phyloP scores from a whole-genome alignment of 2,329 filamentous ascomycete genomes.

The Fusarium palustre region DNA sequence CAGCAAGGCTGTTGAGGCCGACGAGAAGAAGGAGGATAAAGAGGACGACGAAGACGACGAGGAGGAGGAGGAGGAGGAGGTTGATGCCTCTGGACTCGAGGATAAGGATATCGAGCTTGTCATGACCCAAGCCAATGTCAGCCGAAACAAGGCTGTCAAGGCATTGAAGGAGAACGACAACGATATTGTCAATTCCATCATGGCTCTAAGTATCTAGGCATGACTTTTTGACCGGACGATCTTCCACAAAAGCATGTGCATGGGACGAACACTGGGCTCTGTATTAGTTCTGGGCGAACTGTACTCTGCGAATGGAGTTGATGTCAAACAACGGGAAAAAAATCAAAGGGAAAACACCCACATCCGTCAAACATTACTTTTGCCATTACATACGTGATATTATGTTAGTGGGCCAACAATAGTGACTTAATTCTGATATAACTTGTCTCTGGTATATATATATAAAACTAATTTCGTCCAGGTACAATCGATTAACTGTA shows the following conservation, averaged over 20 bases:
- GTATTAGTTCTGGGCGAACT: constrained; percentile 48
- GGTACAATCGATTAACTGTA: neutral
- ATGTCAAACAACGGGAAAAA: constrained; percentile 47
- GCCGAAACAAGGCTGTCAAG: constrained; percentile 98
- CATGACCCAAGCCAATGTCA: constrained; percentile 97
- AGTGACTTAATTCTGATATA: neutral
- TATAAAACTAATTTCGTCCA: neutral
- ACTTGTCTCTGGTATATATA: neutral
- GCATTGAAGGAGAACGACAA: constrained; percentile 99
- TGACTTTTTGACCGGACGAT: constrained; percentile 38
- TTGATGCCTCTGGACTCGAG: constrained; percentile 93
- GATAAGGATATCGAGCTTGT: constrained; percentile 99
- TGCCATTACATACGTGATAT: neutral
- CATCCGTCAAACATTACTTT: constrained; percentile 23
- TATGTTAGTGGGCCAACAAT: neutral
- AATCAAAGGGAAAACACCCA: constrained; percentile 42
- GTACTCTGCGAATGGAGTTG: constrained; percentile 46
- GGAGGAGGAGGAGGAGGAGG: constrained; percentile 95
- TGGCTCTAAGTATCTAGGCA: constrained; percentile 87
- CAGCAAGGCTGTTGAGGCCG: constrained; percentile 70
- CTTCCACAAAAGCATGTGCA: constrained; percentile 46
- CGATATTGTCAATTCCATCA: constrained; percentile 99
- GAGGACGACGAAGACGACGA: constrained; percentile 87
- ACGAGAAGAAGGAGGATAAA: constrained; percentile 79
- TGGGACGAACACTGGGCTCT: constrained; percentile 46